Conservation (phyloP, 306 rosid species). For the Vicia faba region DNA sequence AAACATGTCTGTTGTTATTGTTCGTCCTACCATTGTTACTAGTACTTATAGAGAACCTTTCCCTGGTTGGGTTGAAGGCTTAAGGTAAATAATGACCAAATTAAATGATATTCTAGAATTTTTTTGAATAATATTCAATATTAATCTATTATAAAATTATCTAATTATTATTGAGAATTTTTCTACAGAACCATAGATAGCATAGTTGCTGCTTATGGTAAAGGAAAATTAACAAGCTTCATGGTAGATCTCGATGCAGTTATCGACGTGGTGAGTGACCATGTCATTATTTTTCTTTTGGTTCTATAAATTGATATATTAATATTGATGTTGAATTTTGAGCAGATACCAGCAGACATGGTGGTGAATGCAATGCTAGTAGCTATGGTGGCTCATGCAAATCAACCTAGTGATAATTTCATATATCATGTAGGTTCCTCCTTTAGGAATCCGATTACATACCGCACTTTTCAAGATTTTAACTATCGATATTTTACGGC, state of each 20-base stretch:
- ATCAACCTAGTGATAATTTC: conserved; percentile 32
- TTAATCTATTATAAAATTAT: too few relatives aligned
- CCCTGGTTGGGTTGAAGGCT: conserved; percentile 87
- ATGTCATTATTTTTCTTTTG: neutral
- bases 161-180: neutral
- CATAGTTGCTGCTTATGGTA: conserved; percentile 59
- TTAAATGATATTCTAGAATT: too few relatives aligned
- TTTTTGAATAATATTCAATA: too few relatives aligned
- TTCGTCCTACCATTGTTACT: conserved; percentile 69
- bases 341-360: conserved; percentile 75
- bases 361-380: conserved; percentile 71
- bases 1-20: conserved; percentile 46
- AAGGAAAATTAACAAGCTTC: conserved; percentile 61
- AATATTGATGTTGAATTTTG: neutral
- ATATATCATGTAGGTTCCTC: conserved; percentile 81
- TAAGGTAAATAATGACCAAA: conserved; percentile 47
- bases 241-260: conserved; percentile 45
- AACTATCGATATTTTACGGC: conserved; percentile 46
- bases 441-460: conserved; percentile 46
- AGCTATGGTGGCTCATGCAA: conserved; percentile 55
- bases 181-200: conserved; percentile 69
- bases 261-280: conserved; percentile 56
- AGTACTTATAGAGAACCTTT: conserved; percentile 84
- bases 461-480: conserved; percentile 39
- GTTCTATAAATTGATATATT: neutral